Evolutionary conservation across 768 basidiomycete species (phyloP).

Genomic region (Galerina sulciceps): DNA sequence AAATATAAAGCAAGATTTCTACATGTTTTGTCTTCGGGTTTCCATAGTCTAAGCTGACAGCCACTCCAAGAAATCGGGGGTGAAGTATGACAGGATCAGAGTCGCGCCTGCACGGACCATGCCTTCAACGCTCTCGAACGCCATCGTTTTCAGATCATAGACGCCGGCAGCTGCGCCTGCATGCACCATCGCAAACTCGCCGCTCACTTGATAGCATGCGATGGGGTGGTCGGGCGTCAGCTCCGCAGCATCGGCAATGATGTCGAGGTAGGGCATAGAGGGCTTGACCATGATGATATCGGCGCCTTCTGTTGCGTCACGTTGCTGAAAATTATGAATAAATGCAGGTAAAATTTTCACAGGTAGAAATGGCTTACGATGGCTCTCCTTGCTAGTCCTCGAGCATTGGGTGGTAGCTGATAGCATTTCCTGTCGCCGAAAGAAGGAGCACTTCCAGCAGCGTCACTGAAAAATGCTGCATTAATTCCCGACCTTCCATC

Average conservation of each 20-base stretch:
- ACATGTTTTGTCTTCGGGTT: neutral
- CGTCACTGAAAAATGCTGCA: slow-evolving; percentile 64
- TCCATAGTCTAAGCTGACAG: slow-evolving; percentile 32
- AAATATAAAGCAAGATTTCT: too few species aligned
- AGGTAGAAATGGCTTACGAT: slow-evolving; percentile 62
- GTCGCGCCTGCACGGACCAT: slow-evolving; percentile 94
- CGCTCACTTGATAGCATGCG: slow-evolving; percentile 98
- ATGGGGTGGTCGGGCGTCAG: slow-evolving; percentile 87
- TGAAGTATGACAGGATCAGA: slow-evolving; percentile 93
- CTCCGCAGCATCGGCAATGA: slow-evolving; percentile 85
- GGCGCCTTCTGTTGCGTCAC: slow-evolving; percentile 89
- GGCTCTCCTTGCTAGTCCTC: slow-evolving; percentile 90
- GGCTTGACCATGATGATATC: slow-evolving; percentile 99
- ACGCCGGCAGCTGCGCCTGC: slow-evolving; percentile 93
- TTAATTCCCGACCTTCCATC: neutral
- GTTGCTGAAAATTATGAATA: slow-evolving; percentile 55
- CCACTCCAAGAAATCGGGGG: slow-evolving; percentile 95
- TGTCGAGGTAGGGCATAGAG: slow-evolving; percentile 93
- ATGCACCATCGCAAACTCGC: slow-evolving; percentile 96
- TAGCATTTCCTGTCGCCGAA: slow-evolving; percentile 98
- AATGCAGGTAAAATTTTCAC: neutral
- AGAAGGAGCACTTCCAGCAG: slow-evolving; percentile 94
- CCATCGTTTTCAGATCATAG: slow-evolving; percentile 92
- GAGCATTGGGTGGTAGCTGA: slow-evolving; percentile 88
- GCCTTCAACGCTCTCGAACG: slow-evolving; percentile 89